phyloP scores from a whole-genome alignment of 768 basidiomycete species.

The Holtermanniella nyarrowii region DNA sequence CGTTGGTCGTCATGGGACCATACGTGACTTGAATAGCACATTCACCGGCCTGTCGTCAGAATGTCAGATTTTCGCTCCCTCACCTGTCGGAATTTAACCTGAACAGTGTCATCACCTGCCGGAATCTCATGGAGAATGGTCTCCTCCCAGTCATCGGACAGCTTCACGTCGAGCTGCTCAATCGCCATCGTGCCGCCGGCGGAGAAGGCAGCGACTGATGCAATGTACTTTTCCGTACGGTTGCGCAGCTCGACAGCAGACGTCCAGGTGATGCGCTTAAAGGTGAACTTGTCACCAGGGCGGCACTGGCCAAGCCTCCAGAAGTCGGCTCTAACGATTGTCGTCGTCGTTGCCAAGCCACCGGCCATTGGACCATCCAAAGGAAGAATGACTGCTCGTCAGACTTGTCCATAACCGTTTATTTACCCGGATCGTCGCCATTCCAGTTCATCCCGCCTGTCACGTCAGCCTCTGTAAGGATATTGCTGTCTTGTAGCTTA shows the following conservation, averaged over 20 bases:
- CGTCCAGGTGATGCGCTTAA: conserved; percentile 48
- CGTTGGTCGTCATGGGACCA: conserved; percentile 50
- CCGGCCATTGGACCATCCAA: conserved; percentile 24
- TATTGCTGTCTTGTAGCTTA: too few relatives aligned
- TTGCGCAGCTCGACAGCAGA: conserved; percentile 39
- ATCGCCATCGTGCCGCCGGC: not conserved
- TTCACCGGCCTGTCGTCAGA: conserved; percentile 50
- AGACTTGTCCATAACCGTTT: conserved; percentile 54
- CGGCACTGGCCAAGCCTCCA: conserved; percentile 62
- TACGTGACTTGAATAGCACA: conserved; percentile 56
- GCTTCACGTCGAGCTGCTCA: conserved; percentile 15
- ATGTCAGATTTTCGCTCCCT: not conserved
- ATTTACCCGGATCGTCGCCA: conserved; percentile 60
- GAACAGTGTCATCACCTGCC: conserved; percentile 20
- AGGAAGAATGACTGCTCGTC: conserved; percentile 47
- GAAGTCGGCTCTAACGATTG: conserved; percentile 40
- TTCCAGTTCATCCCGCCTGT: conserved; percentile 43
- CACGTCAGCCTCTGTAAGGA: too few relatives aligned
- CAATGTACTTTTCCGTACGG: conserved; percentile 38
- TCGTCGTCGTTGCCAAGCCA: conserved; percentile 14
- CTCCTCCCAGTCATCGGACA: conserved; percentile 24
- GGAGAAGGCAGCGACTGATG: conserved; percentile 9
- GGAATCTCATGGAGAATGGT: conserved; percentile 43
- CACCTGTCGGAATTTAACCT: conserved; percentile 52
- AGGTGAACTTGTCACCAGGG: conserved; percentile 51